Conservation (phyloP, 805 yeast species). For the Myxozyma lipomycoides region DNA sequence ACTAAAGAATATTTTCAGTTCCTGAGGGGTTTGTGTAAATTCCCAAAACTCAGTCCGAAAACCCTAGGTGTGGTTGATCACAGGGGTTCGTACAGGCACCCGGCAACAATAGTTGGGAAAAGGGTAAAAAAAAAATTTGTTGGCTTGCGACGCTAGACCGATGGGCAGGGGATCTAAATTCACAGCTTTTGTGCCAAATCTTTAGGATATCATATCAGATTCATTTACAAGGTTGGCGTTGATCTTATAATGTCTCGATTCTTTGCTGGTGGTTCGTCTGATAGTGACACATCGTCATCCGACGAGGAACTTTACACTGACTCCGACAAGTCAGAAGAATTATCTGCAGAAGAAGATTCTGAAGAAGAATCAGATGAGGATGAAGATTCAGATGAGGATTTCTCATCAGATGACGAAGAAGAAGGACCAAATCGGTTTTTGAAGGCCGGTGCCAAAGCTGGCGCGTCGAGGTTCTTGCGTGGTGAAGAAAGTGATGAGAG, state of each 20-base stretch:
- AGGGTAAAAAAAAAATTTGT: too few relatives aligned
- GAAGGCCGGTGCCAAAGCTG: constrained; percentile 36
- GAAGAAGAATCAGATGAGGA: constrained; percentile 42
- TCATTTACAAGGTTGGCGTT: too few relatives aligned
- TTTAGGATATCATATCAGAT: too few relatives aligned
- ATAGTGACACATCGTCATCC: constrained; percentile 58
- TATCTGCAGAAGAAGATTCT: constrained; percentile 37
- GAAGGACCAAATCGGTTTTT: constrained; percentile 37
- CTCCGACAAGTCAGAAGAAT: constrained; percentile 19
- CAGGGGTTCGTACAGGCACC: too few relatives aligned
- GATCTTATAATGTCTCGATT: constrained; percentile 97
- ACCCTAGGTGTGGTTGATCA: too few relatives aligned
- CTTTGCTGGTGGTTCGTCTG: constrained; percentile 58
- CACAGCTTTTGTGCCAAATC: too few relatives aligned
- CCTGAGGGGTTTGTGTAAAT: too few relatives aligned
- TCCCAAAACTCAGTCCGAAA: too few relatives aligned
- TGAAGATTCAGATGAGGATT: constrained; percentile 38
- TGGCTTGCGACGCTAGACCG: too few relatives aligned
- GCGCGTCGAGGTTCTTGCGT: constrained; percentile 39
- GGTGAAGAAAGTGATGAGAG: constrained; percentile 41
- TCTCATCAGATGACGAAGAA: constrained; percentile 33
- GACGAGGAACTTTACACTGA: constrained; percentile 55
- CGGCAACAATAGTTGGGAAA: too few relatives aligned
- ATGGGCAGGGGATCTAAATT: too few relatives aligned
- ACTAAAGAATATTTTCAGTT: not conserved